Percentiles rank a stretch among this genome's conserved stretches.
These are phyloP conservation scores for Yamadazyma kitorensis DNA, from an alignment of 805 yeast genomes.

Conservation along the genomic window DNA sequence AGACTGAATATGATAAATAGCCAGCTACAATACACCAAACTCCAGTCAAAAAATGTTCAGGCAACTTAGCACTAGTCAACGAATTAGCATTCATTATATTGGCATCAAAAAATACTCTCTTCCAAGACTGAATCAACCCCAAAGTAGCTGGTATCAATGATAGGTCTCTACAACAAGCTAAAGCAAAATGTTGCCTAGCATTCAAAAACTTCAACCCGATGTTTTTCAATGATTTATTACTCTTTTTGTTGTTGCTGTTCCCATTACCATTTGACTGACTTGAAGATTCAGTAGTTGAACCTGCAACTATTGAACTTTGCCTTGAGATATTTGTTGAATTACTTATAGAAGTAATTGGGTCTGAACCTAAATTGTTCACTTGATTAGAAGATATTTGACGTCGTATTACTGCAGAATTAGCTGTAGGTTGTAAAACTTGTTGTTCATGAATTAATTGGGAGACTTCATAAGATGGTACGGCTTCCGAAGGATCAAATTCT, in stretches of 20 bases:
- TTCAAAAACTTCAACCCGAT: slow-evolving; percentile 70
- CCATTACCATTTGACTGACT: slow-evolving; percentile 1
- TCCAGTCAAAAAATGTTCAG: slow-evolving; percentile 79
- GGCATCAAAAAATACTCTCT: slow-evolving; percentile 24
- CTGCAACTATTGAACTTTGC: slow-evolving; percentile 9
- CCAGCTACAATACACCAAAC: slow-evolving; percentile 93
- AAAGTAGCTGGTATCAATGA: slow-evolving; percentile 67
- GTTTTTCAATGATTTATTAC: slow-evolving; percentile 37
- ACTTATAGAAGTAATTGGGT: slow-evolving; percentile 3
- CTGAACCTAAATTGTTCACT: not conserved
- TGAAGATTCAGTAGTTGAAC: slow-evolving; percentile 8
- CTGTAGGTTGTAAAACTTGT: slow-evolving; percentile 7
- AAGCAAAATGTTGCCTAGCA: slow-evolving; percentile 70
- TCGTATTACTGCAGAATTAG: not conserved
- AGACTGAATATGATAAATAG: slow-evolving; percentile 74
- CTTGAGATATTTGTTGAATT: slow-evolving; percentile 12
- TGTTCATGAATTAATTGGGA: slow-evolving; percentile 33
- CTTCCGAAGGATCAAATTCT: slow-evolving; percentile 28
- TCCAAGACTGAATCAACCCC: slow-evolving; percentile 48
- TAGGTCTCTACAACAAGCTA: slow-evolving; percentile 76
- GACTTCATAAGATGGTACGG: slow-evolving; percentile 41
- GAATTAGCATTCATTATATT: slow-evolving; percentile 15
- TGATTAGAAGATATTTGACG: not conserved
- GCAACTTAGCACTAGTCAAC: slow-evolving; percentile 60
- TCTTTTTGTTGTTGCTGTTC: slow-evolving; percentile 1